phyloP scores from a whole-genome alignment of 805 yeast species.

The Sugiyamaella valdiviana region DNA sequence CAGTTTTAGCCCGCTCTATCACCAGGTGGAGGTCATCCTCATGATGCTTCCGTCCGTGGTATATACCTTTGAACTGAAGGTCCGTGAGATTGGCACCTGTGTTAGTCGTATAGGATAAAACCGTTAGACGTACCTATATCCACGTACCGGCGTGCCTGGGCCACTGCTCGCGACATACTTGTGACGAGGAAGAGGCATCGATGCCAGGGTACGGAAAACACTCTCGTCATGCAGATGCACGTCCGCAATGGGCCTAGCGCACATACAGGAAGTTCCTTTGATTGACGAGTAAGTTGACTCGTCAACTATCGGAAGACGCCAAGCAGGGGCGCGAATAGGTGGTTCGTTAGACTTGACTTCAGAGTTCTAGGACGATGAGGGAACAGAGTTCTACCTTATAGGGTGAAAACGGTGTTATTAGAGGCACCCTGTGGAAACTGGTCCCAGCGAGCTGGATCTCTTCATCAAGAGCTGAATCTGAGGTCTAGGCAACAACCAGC shows the following conservation, averaged over 20 bases:
- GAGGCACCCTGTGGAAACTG: no score
- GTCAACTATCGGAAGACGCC: no score
- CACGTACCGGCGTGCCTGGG: slow-evolving; percentile 5
- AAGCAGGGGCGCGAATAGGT: no score
- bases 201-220: not conserved
- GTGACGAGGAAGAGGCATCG: not conserved
- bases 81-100: slow-evolving; percentile 80
- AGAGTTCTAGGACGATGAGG: no score
- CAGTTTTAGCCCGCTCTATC: slow-evolving; percentile 55
- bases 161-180: not conserved
- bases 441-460: no score
- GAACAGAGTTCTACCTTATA: no score
- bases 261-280: no score
- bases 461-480: no score
- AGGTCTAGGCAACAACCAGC: no score
- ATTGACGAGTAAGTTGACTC: no score
- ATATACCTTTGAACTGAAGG: slow-evolving; percentile 76
- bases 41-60: slow-evolving; percentile 66
- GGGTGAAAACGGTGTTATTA: no score
- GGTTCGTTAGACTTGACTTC: no score
- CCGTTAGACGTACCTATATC: slow-evolving; percentile 17
- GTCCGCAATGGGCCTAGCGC: not conserved
- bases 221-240: not conserved
- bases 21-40: slow-evolving; percentile 59
- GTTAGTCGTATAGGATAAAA: slow-evolving; percentile 30